phyloP scores from a whole-genome alignment of 2,329 filamentous ascomycete genomes.

The Arthrobotrys iridis region DNA sequence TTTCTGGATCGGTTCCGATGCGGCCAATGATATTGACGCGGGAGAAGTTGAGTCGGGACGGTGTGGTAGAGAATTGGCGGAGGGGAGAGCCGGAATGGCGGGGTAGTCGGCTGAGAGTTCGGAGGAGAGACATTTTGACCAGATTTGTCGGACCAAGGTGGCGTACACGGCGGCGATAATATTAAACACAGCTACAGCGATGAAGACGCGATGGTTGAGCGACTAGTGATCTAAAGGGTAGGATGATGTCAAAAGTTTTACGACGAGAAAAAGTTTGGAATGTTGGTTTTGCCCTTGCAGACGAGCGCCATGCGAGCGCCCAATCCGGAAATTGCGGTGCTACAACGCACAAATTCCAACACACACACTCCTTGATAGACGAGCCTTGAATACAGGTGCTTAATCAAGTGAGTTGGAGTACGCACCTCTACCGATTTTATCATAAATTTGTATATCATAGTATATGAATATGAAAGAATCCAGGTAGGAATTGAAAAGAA shows the following conservation, averaged over 20 bases:
- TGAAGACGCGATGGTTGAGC: background rate
- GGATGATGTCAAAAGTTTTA: background rate
- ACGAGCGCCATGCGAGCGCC: background rate
- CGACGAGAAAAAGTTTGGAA: slow-evolving; percentile 31
- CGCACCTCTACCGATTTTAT: too few relatives aligned
- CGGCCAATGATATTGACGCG: slow-evolving; percentile 88
- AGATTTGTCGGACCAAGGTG: background rate
- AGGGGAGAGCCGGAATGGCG: slow-evolving; percentile 57
- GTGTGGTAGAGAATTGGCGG: slow-evolving; percentile 79
- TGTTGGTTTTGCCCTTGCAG: slow-evolving; percentile 24
- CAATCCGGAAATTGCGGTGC: slow-evolving; percentile 27
- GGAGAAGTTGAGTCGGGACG: slow-evolving; percentile 71
- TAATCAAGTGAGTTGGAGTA: background rate
- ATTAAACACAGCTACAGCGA: background rate
- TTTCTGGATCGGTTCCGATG: slow-evolving; percentile 80
- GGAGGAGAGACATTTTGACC: slow-evolving; percentile 39
- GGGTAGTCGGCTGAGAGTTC: slow-evolving; percentile 34
- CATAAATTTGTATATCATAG: background rate
- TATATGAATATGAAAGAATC: background rate
- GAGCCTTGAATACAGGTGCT: too few relatives aligned
- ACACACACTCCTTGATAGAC: background rate
- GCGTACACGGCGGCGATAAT: background rate
- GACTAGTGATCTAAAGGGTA: too few relatives aligned
- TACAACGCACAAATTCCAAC: slow-evolving; percentile 31
- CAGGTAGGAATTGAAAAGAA: background rate